Evolutionary conservation across 2,329 filamentous ascomycete genomes (phyloP).

Genomic region (Alternaria ventricosa): DNA sequence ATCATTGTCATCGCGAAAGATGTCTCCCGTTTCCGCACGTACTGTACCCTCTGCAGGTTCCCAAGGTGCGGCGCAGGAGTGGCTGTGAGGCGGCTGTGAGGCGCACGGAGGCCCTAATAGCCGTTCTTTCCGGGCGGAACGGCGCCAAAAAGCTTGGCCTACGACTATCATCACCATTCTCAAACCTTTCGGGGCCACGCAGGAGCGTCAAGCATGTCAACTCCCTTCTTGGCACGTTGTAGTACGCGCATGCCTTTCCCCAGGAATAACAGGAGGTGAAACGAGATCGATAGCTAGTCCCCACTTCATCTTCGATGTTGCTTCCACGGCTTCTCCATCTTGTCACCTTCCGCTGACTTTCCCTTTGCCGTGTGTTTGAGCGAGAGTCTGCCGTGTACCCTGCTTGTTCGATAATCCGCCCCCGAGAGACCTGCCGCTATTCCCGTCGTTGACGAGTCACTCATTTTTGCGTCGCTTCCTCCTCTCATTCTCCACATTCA

Average conservation of each 20-base stretch:
- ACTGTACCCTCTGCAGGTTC: neutral
- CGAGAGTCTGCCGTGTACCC: constrained; percentile 1
- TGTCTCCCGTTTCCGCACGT: neutral
- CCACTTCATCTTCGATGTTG: neutral
- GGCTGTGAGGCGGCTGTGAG: constrained; percentile 5
- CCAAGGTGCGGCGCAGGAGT: constrained; percentile 4
- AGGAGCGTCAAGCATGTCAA: neutral
- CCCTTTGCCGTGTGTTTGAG: neutral
- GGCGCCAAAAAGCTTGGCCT: constrained; percentile 17
- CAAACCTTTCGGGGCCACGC: constrained; percentile 5
- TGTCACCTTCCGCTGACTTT: neutral
- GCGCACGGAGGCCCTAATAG: neutral
- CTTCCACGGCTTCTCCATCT: neutral
- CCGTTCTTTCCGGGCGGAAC: constrained; percentile 16
- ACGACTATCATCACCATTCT: constrained; percentile 16
- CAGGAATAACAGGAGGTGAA: constrained; percentile 1
- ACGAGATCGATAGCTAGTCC: neutral
- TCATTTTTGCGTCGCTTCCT: constrained; percentile 4
- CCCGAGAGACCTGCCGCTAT: neutral
- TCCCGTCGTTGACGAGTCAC: constrained; percentile 1
- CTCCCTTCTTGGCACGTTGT: constrained; percentile 14
- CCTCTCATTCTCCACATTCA: constrained; percentile 6
- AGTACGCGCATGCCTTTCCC: constrained; percentile 16
- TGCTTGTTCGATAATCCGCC: neutral
- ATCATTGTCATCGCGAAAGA: neutral